A percentile compares a stretch with the other conserved stretches of the same genome.
These are phyloP conservation scores for Brachypodium distachyon DNA, from an alignment of 202 grass and related monocot genomes.

Conservation along the genomic window DNA sequence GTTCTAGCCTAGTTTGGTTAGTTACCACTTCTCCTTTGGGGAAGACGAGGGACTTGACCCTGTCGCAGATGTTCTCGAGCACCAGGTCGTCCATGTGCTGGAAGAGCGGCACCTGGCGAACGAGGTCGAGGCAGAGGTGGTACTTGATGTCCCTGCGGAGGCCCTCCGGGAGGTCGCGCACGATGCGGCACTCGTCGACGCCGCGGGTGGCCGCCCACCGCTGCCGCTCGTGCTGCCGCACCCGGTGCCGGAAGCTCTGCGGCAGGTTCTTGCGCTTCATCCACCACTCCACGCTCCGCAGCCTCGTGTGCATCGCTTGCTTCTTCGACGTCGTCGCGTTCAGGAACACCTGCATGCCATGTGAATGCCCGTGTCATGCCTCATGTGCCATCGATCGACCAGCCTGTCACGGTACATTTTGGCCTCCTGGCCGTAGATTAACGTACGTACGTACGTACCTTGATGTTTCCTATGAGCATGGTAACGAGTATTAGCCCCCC, in stretches of 20 bases:
- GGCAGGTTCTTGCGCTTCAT: conserved; percentile 67
- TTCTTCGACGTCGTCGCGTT: conserved; percentile 80
- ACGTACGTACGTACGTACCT: conserved; percentile 22
- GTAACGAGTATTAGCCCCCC: conserved; percentile 68
- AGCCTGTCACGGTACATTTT: too few relatives aligned
- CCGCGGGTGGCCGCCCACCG: conserved; percentile 82
- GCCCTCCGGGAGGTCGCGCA: conserved; percentile 74
- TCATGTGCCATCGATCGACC: neutral
- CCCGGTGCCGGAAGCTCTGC: conserved; percentile 43
- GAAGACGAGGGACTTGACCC: conserved; percentile 81
- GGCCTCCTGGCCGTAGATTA: neutral
- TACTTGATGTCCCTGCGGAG: conserved; percentile 82
- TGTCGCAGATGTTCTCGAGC: conserved; percentile 83
- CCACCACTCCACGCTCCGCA: conserved; percentile 76
- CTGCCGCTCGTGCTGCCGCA: conserved; percentile 64
- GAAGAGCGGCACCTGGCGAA: conserved; percentile 86
- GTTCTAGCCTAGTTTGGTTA: neutral
- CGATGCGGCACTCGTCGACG: conserved; percentile 60
- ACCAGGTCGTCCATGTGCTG: conserved; percentile 93
- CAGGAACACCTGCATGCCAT: conserved; percentile 27
- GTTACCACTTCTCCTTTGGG: conserved; percentile 83
- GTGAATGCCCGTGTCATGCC: neutral
- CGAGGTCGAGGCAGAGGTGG: conserved; percentile 87
- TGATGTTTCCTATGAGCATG: conserved; percentile 93
- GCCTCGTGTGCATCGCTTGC: conserved; percentile 71